Percentiles rank a stretch among this genome's conserved stretches.
Conservation (phyloP, 148 eudicot genomes). For the Silene conica region DNA sequence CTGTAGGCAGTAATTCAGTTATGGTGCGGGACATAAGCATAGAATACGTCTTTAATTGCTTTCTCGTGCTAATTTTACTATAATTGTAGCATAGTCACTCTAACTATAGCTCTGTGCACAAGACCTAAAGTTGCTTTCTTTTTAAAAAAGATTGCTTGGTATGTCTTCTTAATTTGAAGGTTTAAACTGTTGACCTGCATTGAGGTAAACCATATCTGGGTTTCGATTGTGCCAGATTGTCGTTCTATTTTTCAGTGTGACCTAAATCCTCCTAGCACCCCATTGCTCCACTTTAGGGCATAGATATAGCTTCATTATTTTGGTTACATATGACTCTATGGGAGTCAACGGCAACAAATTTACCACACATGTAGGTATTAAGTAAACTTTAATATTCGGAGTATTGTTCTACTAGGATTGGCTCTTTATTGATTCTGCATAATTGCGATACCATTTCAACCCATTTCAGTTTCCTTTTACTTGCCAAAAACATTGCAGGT, state of each 20-base stretch:
- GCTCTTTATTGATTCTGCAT: background rate
- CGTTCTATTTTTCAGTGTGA: background rate
- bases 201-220: background rate
- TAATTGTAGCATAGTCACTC: background rate
- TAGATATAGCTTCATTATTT: background rate
- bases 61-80: too few species aligned
- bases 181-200: background rate
- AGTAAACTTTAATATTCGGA: background rate
- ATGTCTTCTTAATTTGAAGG: background rate
- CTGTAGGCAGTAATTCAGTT: background rate
- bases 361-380: background rate
- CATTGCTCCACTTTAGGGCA: too few species aligned
- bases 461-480: conserved; percentile 44
- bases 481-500: conserved; percentile 37
- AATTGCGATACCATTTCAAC: conserved; percentile 10
- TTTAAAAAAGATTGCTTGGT: background rate
- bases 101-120: background rate
- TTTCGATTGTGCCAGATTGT: background rate
- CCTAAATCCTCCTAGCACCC: background rate
- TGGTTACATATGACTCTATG: too few species aligned
- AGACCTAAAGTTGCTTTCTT: background rate
- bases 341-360: background rate
- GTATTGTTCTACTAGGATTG: background rate
- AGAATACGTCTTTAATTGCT: background rate
- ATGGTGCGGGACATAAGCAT: too few species aligned